Evolutionary conservation across 495 filamentous ascomycete genomes (phyloP).

Genomic region (Trichoderma orchidacearum): DNA sequence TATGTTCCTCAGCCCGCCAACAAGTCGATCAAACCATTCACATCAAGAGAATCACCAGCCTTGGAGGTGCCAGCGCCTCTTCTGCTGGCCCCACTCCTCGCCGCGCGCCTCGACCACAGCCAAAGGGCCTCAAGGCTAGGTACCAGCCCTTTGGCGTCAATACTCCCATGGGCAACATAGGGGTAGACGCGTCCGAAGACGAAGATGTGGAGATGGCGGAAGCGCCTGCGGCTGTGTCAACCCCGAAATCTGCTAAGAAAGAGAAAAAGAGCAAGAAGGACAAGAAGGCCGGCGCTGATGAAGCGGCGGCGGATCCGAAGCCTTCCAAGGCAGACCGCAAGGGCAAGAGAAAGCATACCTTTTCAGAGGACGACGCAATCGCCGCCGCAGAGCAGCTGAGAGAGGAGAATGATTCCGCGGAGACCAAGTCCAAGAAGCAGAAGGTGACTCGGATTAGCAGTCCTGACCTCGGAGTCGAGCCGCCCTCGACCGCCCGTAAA

Average conservation of each 20-base stretch:
- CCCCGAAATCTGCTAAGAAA: background rate
- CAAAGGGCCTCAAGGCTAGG: slow-evolving; percentile 27
- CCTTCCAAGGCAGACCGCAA: background rate
- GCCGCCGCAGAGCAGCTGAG: background rate
- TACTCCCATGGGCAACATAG: slow-evolving; percentile 7
- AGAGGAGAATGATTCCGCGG: background rate
- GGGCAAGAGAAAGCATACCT: background rate
- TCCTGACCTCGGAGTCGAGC: background rate
- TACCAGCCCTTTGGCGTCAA: slow-evolving; percentile 28
- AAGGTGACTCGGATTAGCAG: background rate
- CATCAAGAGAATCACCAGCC: slow-evolving; percentile 24
- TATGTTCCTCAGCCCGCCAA: slow-evolving; percentile 15
- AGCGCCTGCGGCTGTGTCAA: background rate
- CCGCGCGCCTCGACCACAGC: slow-evolving; percentile 24
- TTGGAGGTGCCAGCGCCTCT: background rate
- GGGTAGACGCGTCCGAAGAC: slow-evolving; percentile 9
- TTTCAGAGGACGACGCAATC: background rate
- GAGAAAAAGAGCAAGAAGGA: slow-evolving; percentile 1
- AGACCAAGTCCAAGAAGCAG: slow-evolving; percentile 2
- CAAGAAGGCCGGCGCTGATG: background rate
- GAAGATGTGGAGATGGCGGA: slow-evolving; percentile 8
- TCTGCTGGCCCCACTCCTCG: background rate
- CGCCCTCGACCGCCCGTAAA: slow-evolving; percentile 6
- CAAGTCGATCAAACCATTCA: slow-evolving; percentile 27
- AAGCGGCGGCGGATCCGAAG: background rate